Percentiles rank a stretch among this genome's conserved stretches.
phyloP scores from a whole-genome alignment of 345 rosid genomes.

The Syzygium aqueum region DNA sequence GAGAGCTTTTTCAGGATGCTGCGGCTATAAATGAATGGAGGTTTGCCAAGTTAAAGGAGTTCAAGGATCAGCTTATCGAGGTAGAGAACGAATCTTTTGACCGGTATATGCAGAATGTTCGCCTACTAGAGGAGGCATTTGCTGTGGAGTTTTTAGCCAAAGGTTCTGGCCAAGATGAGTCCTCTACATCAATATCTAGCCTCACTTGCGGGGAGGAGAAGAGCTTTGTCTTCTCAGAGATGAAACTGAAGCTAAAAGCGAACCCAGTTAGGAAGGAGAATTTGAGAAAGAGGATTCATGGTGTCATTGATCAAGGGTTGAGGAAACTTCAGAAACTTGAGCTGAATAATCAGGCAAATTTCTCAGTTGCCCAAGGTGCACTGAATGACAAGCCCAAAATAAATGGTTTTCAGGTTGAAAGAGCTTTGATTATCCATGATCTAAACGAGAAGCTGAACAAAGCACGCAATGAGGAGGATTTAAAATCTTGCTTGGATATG shows the following conservation, averaged over 20 bases:
- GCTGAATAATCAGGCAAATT: constrained; percentile 9
- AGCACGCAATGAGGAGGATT: constrained; percentile 73
- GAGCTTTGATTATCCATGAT: constrained; percentile 40
- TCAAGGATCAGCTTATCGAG: constrained; percentile 56
- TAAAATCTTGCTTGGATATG: constrained; percentile 58
- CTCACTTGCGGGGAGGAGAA: constrained; percentile 18
- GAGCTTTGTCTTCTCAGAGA: constrained; percentile 16
- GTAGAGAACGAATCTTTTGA: constrained; percentile 83
- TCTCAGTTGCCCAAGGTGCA: constrained; percentile 17
- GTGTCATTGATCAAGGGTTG: constrained; percentile 54
- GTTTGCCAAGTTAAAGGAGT: constrained; percentile 76
- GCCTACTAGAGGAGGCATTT: constrained; percentile 72
- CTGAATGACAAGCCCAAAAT: constrained; percentile 11
- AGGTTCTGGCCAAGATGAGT: constrained; percentile 16
- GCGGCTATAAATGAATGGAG: constrained; percentile 85
- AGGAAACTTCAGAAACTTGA: constrained; percentile 35
- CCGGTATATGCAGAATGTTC: constrained; percentile 63
- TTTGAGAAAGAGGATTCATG: constrained; percentile 38
- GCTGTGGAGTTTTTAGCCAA: constrained; percentile 34
- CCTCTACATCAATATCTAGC: constrained; percentile 3
- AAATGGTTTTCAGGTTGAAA: constrained; percentile 24
- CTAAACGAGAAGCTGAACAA: constrained; percentile 65
- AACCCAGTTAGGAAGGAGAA: constrained; percentile 41
- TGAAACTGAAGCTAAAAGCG: constrained; percentile 43
- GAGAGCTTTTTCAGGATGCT: constrained; percentile 57